Evolutionary conservation across 805 yeast genomes (phyloP).

Genomic region (Starmerella khaoyaiensis): DNA sequence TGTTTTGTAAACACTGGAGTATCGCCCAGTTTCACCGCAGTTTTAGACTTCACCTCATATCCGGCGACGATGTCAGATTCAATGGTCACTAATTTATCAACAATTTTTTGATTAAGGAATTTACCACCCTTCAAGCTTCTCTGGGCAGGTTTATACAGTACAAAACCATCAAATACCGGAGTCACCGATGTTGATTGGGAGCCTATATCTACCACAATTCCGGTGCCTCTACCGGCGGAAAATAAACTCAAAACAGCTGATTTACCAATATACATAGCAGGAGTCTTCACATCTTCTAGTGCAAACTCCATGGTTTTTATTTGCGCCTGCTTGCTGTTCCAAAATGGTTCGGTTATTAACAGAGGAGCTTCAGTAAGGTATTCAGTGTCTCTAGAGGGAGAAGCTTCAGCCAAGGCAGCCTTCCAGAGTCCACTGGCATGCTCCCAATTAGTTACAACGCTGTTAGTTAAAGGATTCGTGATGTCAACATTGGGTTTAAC

Average conservation of each 20-base stretch:
- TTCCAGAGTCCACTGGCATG: constrained; percentile 63
- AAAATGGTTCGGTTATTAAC: constrained; percentile 72
- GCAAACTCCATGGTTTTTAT: constrained; percentile 56
- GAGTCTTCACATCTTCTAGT: constrained; percentile 55
- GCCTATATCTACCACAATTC: constrained; percentile 76
- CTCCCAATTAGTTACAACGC: constrained; percentile 57
- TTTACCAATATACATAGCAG: constrained; percentile 70
- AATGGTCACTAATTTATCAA: constrained; percentile 29
- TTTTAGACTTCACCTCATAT: constrained; percentile 41
- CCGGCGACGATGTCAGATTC: constrained; percentile 33
- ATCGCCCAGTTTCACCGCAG: constrained; percentile 24
- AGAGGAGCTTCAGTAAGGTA: constrained; percentile 54
- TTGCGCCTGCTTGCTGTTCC: constrained; percentile 62
- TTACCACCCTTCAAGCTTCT: constrained; percentile 59
- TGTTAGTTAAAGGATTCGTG: constrained; percentile 17
- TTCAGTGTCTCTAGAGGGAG: constrained; percentile 17
- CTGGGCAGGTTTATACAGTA: constrained; percentile 41
- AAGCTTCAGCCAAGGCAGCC: constrained; percentile 42
- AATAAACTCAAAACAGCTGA: constrained; percentile 81
- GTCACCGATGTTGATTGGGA: constrained; percentile 66
- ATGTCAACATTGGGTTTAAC: constrained; percentile 14
- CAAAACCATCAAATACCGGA: constrained; percentile 23
- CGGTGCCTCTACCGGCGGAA: constrained; percentile 77
- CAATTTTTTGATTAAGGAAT: constrained; percentile 34
- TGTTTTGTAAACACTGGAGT: constrained; percentile 27